Conservation (phyloP, 352 stramenopile genomes). For the Phytophthora europaea region DNA sequence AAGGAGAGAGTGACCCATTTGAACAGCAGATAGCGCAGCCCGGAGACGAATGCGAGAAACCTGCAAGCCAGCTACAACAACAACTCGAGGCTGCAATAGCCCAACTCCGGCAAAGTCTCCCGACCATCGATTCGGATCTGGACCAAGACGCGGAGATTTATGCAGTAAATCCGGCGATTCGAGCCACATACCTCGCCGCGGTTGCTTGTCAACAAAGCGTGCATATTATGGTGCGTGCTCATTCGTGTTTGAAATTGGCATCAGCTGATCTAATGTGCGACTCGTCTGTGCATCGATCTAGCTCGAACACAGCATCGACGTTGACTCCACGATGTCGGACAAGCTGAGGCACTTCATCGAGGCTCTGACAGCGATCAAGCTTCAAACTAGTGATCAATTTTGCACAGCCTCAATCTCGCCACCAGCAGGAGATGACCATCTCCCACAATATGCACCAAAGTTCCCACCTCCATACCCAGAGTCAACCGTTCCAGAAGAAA, state of each 20-base stretch:
- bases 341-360: conserved; percentile 51
- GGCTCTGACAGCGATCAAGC: conserved; percentile 37
- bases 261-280: not conserved
- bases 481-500: conserved; percentile 27
- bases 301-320: conserved; percentile 38
- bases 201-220: conserved; percentile 54
- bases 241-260: not conserved
- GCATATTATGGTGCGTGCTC: not conserved
- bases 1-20: not conserved
- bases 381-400: not conserved
- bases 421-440: not conserved
- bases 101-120: conserved; percentile 30
- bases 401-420: not conserved
- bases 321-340: conserved; percentile 37
- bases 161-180: conserved; percentile 33
- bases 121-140: conserved; percentile 24
- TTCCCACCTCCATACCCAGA: conserved; percentile 59
- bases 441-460: conserved; percentile 5
- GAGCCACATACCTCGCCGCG: conserved; percentile 51
- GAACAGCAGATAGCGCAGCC: not conserved
- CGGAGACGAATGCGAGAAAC: conserved; percentile 31
- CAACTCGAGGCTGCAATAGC: conserved; percentile 37
- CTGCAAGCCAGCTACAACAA: conserved; percentile 29
- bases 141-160: not conserved
- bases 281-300: conserved; percentile 6